Evolutionary conservation across 2,329 filamentous ascomycete species (phyloP), one percentile per base, ranked within the genome.

Genomic region (Leptographium flavum): DNA sequence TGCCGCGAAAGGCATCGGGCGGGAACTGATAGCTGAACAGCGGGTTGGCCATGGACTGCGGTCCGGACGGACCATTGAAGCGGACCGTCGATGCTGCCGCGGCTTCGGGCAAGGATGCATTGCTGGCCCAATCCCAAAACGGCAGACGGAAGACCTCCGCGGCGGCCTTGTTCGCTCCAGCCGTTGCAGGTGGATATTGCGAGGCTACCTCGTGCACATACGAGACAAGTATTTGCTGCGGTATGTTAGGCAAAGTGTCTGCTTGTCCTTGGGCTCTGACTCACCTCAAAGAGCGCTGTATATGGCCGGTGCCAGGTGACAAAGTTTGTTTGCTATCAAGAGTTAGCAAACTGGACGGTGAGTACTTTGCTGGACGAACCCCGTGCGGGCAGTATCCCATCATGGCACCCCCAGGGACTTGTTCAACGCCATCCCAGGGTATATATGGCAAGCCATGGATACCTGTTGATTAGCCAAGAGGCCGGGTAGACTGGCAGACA

Each of bases 231-330:
- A 62, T 54, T 69, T 79, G 74, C 71, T 74, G 46, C 47, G n/a
- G n/a, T 32, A 31, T 14, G 5, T 17, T 14, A 11, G 41, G 13
- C 23, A 37, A n/a, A n/a, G n/a, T n/a, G n/a, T n/a, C n/a, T n/a
- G n/a, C n/a, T n/a, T n/a, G n/a, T n/a, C n/a, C n/a, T n/a, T n/a
- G n/a, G n/a, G n/a, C n/a, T n/a, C n/a, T n/a, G n/a, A n/a, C 57
- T 11, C 57, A 73, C 70, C 63, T 79, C 74, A 46, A 64, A 76
- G 6, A 77, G 60, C 8, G 67, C 60, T 36, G 75, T 53, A 47
- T 71, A 77, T 4, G 72, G 67, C 6, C 73, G 69, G 55, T 79
- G 74, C 74, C 72, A 78, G 17, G 68, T 57, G 7, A 66, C 54
- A 50, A 76, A 73, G 22, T 69, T 55, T n/a, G 63, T 58, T 54